Evolutionary conservation across 768 basidiomycete species (phyloP), one percentile per base, ranked within the genome.

Genomic region (Peribolospora kevripleyi): DNA sequence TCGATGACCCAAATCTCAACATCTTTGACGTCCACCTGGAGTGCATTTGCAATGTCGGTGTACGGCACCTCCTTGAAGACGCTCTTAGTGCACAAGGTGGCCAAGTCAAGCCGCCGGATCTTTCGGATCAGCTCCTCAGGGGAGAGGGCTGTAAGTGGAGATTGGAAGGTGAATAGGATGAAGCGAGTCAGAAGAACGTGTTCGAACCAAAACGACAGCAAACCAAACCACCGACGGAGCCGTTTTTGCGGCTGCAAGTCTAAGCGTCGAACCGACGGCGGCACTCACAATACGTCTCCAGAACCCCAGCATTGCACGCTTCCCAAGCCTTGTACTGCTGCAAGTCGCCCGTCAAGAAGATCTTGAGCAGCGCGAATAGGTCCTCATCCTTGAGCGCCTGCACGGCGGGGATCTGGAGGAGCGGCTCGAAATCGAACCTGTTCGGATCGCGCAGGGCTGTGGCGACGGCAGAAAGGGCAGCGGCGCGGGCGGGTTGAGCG

Each of bases 381-480:
- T 79, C 78, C 64, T 82, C 77, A 50, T 76, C 74, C 64, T 81
- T 80, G 42, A 71, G 68, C 9, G 75, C 73, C 46, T 81, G 66
- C 42, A 84, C 74, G 1, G 78, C 75, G 54, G 84, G 79, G 46
- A 90, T 71, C 57, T 79, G 80, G 72, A 85, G 79, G 39, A 85
- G 68, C 6, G 78, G 66, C 65, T 88, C 84, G 62, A 87, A 82
- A 68, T 90, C 79, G 66, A 87, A 83, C 55, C 82, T 65, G 10
- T 69, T 68, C 3, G 81, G 78, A 43, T 79, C 70, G 42, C 77
- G 75, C 41, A 86, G 71, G 14, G 81, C 79, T 6, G 74, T 70
- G 5, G 76, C 73, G 58, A 85, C 78, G 42, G 74, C 68, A 42
- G 78, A 73, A 37, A 78, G 60, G 7, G 80, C 79, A 48, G 76